A percentile compares a stretch with the other conserved stretches of the same genome.
phyloP scores from a whole-genome alignment of 1,284 basidiomycete genomes.

The Pseudozyma sp. region DNA sequence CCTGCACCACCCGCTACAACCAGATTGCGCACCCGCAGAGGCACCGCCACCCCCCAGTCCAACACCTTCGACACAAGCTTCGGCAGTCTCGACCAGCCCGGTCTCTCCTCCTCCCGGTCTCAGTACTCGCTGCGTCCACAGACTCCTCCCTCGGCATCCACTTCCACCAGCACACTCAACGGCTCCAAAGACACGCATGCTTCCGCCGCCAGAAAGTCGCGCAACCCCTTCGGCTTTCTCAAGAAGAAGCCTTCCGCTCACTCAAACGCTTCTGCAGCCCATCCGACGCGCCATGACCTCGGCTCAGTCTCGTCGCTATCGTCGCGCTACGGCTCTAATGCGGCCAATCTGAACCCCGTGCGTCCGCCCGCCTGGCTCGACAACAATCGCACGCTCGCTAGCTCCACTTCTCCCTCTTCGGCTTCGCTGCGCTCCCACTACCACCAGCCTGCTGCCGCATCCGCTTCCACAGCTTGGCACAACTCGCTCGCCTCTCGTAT shows the following conservation, averaged over 20 bases:
- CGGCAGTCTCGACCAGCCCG: conserved; percentile 14
- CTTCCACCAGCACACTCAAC: conserved; percentile 44
- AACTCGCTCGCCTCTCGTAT: conserved; percentile 23
- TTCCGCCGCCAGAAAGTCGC: conserved; percentile 38
- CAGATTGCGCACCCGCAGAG: conserved; percentile 20
- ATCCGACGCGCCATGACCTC: conserved; percentile 28
- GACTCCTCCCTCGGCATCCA: conserved; percentile 51
- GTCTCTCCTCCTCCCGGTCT: conserved; percentile 30
- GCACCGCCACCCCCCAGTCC: conserved; percentile 20
- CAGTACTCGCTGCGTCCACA: conserved; percentile 36
- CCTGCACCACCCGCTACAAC: conserved; percentile 2
- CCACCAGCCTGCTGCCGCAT: conserved; percentile 19
- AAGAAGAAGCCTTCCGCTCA: conserved; percentile 54
- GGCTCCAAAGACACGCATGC: conserved; percentile 30
- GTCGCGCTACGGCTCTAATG: conserved; percentile 38
- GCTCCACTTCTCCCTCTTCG: conserved; percentile 25
- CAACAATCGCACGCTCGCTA: conserved; percentile 20
- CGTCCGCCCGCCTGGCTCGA: conserved; percentile 48
- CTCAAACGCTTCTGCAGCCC: conserved; percentile 29
- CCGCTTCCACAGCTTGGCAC: conserved; percentile 23
- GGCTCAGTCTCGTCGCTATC: conserved; percentile 34
- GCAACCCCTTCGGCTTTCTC: conserved; percentile 60
- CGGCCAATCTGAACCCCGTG: conserved; percentile 38
- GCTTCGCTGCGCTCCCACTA: conserved; percentile 34
- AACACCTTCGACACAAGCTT: conserved; percentile 22